Evolutionary conservation across 345 rosid genomes (phyloP).

Genomic region (Populus simonii): DNA sequence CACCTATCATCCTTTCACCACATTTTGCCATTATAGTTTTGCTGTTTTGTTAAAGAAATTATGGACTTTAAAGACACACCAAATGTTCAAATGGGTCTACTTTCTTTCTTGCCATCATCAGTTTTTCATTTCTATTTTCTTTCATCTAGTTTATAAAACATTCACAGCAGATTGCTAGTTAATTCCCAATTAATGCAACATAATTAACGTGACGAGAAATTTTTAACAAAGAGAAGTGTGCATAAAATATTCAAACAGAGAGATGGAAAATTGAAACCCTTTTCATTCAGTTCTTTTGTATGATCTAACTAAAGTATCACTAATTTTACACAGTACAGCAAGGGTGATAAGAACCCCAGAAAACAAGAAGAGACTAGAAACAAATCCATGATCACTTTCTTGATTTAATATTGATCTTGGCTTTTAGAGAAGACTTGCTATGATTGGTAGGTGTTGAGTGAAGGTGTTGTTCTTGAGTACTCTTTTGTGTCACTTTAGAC

Average conservation of each 20-base stretch:
- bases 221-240: background rate
- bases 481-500: constrained; percentile 13
- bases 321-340: background rate
- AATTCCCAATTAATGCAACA: background rate
- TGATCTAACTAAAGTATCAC: background rate
- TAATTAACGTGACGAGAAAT: background rate
- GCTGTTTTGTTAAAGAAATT: background rate
- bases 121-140: background rate
- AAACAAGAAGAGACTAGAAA: background rate
- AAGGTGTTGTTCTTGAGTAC: constrained; percentile 10
- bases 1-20: no score
- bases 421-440: constrained; percentile 29
- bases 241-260: background rate
- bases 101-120: background rate
- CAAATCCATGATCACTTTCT: constrained; percentile 14
- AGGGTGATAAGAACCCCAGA: background rate
- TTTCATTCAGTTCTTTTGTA: background rate
- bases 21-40: background rate
- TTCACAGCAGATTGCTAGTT: background rate
- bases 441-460: constrained; percentile 12
- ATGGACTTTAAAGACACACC: background rate
- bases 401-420: constrained; percentile 36
- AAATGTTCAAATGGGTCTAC: background rate
- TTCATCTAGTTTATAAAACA: background rate
- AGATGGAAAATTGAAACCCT: background rate